Base-by-base conservation (phyloP, 2,329 filamentous ascomycete genomes). In the Fusarium veterinarium region DNA sequence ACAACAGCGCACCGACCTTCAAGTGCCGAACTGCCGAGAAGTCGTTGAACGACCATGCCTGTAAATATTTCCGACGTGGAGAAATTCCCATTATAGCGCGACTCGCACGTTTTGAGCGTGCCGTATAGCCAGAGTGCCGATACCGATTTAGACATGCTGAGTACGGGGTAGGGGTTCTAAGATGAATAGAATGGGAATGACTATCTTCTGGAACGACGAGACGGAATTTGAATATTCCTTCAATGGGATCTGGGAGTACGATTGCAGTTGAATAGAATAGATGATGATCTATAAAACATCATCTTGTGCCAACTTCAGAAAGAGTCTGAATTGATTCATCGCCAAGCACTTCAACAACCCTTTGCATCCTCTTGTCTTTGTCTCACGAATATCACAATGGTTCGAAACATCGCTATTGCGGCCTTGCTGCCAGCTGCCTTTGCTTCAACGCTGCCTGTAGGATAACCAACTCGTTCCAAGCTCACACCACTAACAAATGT, bases 191-290 rank as follows among this genome's bases (percentile, higher is more conserved):
- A 35, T 23, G 31, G 9, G 6, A 33, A 51, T 35, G 30, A 35
- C 48, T 35, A 35, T 6, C n/a, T 52, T 20, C 2, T 25, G 17
- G n/a, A 13, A 52, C 48, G 12, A 16, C 12, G 17, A 37, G n/a
- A 35, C 23, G 48, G 31, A 37, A 20, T 52, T 37, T 5, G 48
- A 52, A 52, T 52, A 37, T 52, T 37, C 48, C 48, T 52, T 37
- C 31, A 35, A 35, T 51, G 8, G 16, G 31, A 3, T 7, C 1
- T 0, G 1, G n/a, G 17, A 25, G 2, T 11, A 7, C 0, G 3
- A 6, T 51, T 51, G 48, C 5, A 3, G 8, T 37, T 16, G 8
- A 6, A 1, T 5, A 19, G 6, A 8, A 23, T 25, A 16, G 12
- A 8, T 8, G 16, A 19, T 35, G 6, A 20, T 20, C 0, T 37